Conservation (phyloP, 139 green algal species). For the Chlamydomonas eustigma region DNA sequence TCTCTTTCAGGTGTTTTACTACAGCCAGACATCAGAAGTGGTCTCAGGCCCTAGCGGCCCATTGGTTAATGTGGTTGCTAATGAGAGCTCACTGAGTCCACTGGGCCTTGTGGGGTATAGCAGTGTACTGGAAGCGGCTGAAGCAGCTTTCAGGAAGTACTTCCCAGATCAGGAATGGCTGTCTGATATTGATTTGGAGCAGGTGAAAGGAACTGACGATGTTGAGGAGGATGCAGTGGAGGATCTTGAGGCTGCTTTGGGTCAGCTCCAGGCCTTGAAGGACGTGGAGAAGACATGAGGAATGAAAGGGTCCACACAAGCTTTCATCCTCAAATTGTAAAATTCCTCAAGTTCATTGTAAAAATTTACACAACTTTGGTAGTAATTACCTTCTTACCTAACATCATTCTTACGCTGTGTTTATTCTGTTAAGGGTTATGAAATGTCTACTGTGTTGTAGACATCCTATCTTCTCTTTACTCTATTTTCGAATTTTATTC, state of each 20-base stretch:
- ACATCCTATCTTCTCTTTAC: too few relatives aligned
- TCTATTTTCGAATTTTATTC: too few relatives aligned
- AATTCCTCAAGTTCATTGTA: neutral
- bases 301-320: too few relatives aligned
- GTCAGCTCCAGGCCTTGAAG: neutral
- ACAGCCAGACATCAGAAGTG: neutral
- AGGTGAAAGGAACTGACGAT: neutral
- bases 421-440: neutral
- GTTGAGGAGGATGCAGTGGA: slow-evolving; percentile 1
- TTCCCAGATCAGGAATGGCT: slow-evolving; percentile 2
- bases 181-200: neutral
- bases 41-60: neutral
- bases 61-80: neutral
- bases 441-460: neutral
- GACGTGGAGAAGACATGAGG: neutral
- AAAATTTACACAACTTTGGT: neutral
- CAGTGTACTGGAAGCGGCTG: neutral
- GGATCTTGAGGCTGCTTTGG: neutral
- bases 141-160: neutral
- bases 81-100: neutral
- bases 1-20: slow-evolving; percentile 2
- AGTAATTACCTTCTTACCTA: neutral
- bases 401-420: neutral
- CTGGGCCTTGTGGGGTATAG: neutral
- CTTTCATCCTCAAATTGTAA: too few relatives aligned